These are phyloP conservation scores for Umbilicus rupestris DNA, from an alignment of 164 flowering plant species.

Conservation along the genomic window DNA sequence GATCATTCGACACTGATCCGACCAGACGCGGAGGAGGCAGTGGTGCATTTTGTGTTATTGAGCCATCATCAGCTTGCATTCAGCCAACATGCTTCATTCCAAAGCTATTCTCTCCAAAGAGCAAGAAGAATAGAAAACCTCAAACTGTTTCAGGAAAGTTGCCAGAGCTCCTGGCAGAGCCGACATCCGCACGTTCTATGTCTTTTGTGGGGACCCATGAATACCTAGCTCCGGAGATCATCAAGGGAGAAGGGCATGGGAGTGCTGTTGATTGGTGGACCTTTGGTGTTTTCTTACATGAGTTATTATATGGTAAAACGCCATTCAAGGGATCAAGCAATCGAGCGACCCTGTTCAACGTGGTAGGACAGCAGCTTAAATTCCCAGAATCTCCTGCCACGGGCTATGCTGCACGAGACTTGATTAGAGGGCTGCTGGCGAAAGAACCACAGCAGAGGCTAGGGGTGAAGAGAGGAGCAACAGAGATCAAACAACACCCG, in stretches of 20 bases:
- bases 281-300: constrained; percentile 72
- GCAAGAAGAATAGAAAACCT: constrained; percentile 50
- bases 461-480: constrained; percentile 80
- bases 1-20: constrained; percentile 44
- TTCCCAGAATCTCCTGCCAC: constrained; percentile 68
- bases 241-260: constrained; percentile 79
- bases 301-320: constrained; percentile 60
- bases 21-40: constrained; percentile 34
- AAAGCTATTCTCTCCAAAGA: constrained; percentile 56
- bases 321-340: constrained; percentile 82
- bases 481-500: constrained; percentile 80
- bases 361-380: constrained; percentile 63
- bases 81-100: constrained; percentile 93
- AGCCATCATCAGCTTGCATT: constrained; percentile 71
- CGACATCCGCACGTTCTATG: constrained; percentile 75
- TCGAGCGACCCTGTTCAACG: constrained; percentile 73
- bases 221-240: constrained; percentile 67
- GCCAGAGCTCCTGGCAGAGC: constrained; percentile 81
- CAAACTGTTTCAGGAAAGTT: constrained; percentile 34
- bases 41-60: constrained; percentile 69
- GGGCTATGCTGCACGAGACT: constrained; percentile 51
- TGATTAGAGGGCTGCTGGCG: constrained; percentile 59
- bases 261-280: constrained; percentile 95
- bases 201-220: constrained; percentile 80
- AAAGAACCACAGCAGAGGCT: constrained; percentile 72